These are phyloP conservation scores for Trichoderma orchidacearum DNA, from an alignment of 495 filamentous ascomycete species.

Conservation along the genomic window DNA sequence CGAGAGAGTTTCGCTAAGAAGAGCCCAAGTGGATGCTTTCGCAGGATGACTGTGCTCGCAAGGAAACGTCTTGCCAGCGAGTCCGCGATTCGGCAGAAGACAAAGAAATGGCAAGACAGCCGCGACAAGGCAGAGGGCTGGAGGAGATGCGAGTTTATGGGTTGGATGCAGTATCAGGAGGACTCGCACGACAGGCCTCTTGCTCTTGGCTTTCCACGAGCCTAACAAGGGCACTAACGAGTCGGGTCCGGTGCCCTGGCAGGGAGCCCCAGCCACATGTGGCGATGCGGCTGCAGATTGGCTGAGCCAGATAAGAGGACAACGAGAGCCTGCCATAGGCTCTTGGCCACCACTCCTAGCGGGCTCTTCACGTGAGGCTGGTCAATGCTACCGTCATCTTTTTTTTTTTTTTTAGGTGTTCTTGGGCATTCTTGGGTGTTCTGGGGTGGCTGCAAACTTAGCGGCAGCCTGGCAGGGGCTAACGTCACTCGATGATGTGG, in stretches of 20 bases:
- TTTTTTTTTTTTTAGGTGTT: no score
- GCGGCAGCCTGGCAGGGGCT: background rate
- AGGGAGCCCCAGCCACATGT: background rate
- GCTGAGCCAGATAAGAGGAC: no score
- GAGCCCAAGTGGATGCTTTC: background rate
- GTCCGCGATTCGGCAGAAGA: background rate
- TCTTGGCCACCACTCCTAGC: background rate
- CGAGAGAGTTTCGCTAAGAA: background rate
- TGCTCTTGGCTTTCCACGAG: no score
- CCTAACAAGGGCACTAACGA: background rate
- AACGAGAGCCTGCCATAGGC: no score
- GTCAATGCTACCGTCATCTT: no score
- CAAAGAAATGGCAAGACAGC: background rate
- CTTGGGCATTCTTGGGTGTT: no score
- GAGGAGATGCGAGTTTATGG: background rate
- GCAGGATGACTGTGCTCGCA: background rate
- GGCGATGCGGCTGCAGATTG: background rate
- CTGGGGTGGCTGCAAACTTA: background rate
- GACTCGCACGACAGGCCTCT: background rate
- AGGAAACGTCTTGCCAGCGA: background rate
- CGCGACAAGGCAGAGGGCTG: background rate
- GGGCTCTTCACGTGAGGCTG: background rate
- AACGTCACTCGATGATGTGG: background rate
- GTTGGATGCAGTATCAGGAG: background rate
- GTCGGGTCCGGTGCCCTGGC: background rate